phyloP scores from a whole-genome alignment of 1,139 yeast genomes.

The Pichia sp. region DNA sequence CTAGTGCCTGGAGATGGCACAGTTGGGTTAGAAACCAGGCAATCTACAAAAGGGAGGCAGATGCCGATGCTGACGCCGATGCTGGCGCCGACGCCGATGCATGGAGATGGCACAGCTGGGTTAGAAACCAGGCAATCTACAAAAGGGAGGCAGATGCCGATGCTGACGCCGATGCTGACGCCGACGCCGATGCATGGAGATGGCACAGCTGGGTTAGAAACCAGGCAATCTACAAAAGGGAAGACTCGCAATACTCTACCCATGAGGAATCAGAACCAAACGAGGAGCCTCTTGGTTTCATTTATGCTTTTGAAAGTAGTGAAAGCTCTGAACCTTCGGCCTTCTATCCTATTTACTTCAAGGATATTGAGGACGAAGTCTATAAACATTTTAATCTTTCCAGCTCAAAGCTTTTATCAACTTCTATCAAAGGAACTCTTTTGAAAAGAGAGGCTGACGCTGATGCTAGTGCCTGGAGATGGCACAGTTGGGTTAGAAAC shows the following conservation, averaged over 20 bases:
- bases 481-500: constrained; percentile 11
- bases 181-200: constrained; percentile 18
- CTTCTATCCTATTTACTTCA: constrained; percentile 18
- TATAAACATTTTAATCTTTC: constrained; percentile 1
- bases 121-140: constrained; percentile 6
- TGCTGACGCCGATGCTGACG: constrained; percentile 13
- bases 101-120: constrained; percentile 4
- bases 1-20: constrained; percentile 6
- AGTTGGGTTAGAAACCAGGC: too few relatives aligned
- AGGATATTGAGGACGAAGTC: constrained; percentile 12
- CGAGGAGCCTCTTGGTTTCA: constrained; percentile 13
- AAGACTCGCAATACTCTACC: constrained; percentile 15
- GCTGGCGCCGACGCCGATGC: too few relatives aligned
- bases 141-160: constrained; percentile 18
- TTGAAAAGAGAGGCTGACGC: constrained; percentile 22
- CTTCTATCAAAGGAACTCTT: background rate
- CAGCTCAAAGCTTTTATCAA: background rate
- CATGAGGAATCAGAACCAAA: constrained; percentile 13
- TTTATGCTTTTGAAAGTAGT: constrained; percentile 10
- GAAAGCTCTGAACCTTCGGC: constrained; percentile 15
- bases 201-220: constrained; percentile 12
- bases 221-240: constrained; percentile 24
- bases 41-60: too few relatives aligned
- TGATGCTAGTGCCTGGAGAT: constrained; percentile 17
- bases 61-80: too few relatives aligned